Evolutionary conservation across 129 eudicot species (phyloP).

Genomic region (Apium graveolens): DNA sequence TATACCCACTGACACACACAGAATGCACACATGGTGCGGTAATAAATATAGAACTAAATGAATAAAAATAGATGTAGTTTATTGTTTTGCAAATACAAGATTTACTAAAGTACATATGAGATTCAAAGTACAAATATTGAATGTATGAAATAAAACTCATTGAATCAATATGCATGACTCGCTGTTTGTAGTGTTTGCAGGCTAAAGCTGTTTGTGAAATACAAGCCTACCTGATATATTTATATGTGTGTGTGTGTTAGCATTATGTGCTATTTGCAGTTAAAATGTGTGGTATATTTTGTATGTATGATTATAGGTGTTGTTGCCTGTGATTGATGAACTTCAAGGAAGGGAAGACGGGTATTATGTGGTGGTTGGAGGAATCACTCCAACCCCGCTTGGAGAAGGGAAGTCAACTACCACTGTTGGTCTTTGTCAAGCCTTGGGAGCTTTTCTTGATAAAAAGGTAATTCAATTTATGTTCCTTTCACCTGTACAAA

Average conservation of each 20-base stretch:
- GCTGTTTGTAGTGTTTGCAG: neutral
- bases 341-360: conserved; percentile 61
- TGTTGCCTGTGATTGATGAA: conserved; percentile 78
- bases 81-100: too few relatives aligned
- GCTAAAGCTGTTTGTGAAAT: neutral
- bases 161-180: neutral
- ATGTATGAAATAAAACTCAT: neutral
- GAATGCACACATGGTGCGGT: neutral
- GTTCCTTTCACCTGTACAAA: too few relatives aligned
- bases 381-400: conserved; percentile 93
- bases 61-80: neutral
- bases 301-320: conserved; percentile 38
- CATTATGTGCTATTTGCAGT: neutral
- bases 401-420: conserved; percentile 99
- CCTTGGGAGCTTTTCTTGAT: conserved; percentile 85
- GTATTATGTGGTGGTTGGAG: conserved; percentile 94
- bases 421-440: conserved; percentile 97
- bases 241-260: neutral
- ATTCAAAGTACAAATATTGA: neutral
- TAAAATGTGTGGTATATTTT: conserved; percentile 6
- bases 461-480: conserved; percentile 86
- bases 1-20: neutral
- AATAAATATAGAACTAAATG: too few relatives aligned
- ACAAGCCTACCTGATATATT: neutral
- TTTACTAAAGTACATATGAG: too few relatives aligned